Conservation (phyloP, 805 yeast genomes). For the Candida ipomoeae region DNA sequence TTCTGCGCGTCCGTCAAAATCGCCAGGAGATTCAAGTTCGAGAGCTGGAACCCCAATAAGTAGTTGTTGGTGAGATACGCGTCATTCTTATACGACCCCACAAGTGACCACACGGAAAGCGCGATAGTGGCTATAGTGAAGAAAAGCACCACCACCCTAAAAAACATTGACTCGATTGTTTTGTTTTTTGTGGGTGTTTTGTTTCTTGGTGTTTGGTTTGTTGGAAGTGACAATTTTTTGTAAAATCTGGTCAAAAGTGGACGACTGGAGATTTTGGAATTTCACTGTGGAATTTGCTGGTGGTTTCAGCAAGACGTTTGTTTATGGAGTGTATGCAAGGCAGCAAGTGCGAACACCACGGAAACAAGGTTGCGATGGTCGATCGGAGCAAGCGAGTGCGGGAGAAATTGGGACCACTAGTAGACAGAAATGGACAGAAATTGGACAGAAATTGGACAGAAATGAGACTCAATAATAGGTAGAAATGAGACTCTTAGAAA, state of each 20-base stretch:
- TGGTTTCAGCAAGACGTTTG: not conserved
- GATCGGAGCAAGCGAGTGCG: no score
- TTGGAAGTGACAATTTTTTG: no score
- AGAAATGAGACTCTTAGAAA: no score
- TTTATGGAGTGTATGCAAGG: not conserved
- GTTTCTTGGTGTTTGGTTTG: no score
- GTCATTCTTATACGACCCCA: conserved; percentile 36
- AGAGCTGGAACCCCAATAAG: conserved; percentile 33
- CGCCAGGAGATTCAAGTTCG: conserved; percentile 29
- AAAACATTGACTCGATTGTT: conserved; percentile 16
- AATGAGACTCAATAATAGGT: no score
- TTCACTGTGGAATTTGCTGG: not conserved
- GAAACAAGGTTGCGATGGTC: no score
- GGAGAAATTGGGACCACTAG: no score
- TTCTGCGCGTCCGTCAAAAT: conserved; percentile 20
- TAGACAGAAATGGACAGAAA: no score
- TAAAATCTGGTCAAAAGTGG: no score
- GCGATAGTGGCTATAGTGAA: conserved; percentile 30
- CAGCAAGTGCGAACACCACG: not conserved
- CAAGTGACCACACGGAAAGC: conserved; percentile 33
- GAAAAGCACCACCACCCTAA: conserved; percentile 30
- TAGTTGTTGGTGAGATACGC: conserved; percentile 32
- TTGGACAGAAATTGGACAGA: no score
- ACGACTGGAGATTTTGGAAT: not conserved
- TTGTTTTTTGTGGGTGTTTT: no score